Conservation (phyloP, 179 eudicot genomes). For the Kewa caespitosa region DNA sequence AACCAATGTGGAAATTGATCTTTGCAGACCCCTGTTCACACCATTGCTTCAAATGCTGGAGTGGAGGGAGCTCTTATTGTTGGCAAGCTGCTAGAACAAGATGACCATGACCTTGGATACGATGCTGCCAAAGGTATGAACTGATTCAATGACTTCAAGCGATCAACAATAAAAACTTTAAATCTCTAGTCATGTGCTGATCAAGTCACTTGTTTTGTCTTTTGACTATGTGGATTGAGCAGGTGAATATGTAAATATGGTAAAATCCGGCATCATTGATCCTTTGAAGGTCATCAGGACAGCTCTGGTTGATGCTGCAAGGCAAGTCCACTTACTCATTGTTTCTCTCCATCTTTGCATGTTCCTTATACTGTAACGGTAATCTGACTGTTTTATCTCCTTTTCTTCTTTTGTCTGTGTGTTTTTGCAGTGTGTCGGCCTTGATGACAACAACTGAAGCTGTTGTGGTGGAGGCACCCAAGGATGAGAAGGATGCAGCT, state of each 20-base stretch:
- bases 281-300: conserved; percentile 86
- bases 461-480: conserved; percentile 65
- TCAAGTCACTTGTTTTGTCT: background rate
- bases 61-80: conserved; percentile 93
- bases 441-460: conserved; percentile 85
- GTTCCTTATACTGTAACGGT: no score
- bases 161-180: background rate
- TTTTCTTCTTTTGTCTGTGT: no score
- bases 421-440: conserved; percentile 69
- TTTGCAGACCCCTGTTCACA: conserved; percentile 73
- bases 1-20: background rate
- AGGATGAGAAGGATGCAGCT: conserved; percentile 56
- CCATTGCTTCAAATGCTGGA: conserved; percentile 92
- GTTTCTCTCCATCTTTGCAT: background rate
- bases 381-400: no score
- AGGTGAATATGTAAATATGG: conserved; percentile 94
- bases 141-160: background rate
- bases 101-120: conserved; percentile 83
- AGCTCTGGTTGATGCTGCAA: conserved; percentile 78
- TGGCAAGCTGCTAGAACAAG: conserved; percentile 89
- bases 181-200: background rate
- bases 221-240: conserved; percentile 18
- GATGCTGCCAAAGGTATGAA: conserved; percentile 92
- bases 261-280: conserved; percentile 78
- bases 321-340: conserved; percentile 27